Evolutionary conservation across 2,329 filamentous ascomycete genomes (phyloP), one percentile per base, ranked within the genome.

Genomic region (Pseudogymnoascus pannorum): DNA sequence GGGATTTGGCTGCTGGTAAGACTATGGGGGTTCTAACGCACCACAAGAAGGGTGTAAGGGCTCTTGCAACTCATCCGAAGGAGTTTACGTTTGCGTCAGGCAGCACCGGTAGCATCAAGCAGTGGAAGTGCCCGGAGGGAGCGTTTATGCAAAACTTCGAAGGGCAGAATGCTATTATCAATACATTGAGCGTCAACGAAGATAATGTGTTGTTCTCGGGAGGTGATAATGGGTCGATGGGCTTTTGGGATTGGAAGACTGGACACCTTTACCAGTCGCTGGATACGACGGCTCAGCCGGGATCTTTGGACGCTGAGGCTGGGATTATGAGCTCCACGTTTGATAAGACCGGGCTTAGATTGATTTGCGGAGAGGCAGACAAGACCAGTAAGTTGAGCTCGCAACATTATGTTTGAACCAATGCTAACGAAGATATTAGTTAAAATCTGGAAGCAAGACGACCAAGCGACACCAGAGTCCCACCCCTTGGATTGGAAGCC

Each of bases 131-230:
- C 68, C 95, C 95, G 1, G 92, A 97, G 72, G 95, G 93, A 36
- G 91, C 91, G 14, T 97, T 99, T 73, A 99, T 99, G 94, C 92
- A 97, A 75, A 97, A 97, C 72, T 97, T 97, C 70, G 91, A 96
- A 44, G 93, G 93, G 4, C 93, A 97, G 71, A 97, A 97, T 70
- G 85, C 91, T 63, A 95, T 99, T 73, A 93, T 99, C 78, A 99
- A 99, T 76, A 92, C 92, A 0, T 78, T 99, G 51, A 84, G 91
- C 44, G 92, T 94, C 31, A 99, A 99, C 73, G 90, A 95, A 70
- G 91, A 97, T 72, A 94, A 97, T 69, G 91, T 97, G 14, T 76
- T 99, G 63, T 97, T 99, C 75, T 94, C 92, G 2, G 94, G 94
- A 61, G 93, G 87, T 54, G 94, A 99, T 71, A 97, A 99, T 69